Evolutionary conservation across 768 basidiomycete genomes (phyloP), one percentile per base, ranked within the genome.

Genomic region (Leccinum olivaceopallidum): DNA sequence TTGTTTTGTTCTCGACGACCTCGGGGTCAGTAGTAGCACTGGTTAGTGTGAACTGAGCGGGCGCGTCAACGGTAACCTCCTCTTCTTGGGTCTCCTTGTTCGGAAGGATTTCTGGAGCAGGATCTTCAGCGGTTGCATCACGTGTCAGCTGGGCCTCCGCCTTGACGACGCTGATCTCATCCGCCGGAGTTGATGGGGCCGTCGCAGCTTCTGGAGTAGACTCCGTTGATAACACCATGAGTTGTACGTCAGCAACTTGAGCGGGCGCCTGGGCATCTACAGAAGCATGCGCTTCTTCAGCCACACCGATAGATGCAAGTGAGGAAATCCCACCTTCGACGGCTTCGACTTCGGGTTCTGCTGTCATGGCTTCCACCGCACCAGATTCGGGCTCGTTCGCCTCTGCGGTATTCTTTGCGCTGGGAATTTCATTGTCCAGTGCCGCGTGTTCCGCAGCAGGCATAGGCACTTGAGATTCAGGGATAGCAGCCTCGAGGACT

Each of bases 341-440:
- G 20, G 16, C 18, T 51, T 42, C 51, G 20, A 30, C 30, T 14
- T 16, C 49, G 16, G 48, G n/a, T 28, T 47, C 63, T 39, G 20
- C 32, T 39, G 58, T 39, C 20, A 56, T 28, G 20, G 47, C 53
- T 59, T 50, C 53, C 2, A 52, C 52, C 32, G 28, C 53, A 12
- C 51, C 20, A 4, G 55, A 47, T 32, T 42, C 44, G 34, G 39
- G 5, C 28, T 42, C 47, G 34, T 32, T 4, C 44, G 30, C 50
- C 7, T 60, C 59, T 2, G 32, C 7, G 49, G 39, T 16, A 4
- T 28, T 44, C 49, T 30, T 48, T 13, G 37, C 22, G 18, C 52
- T 48, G 20, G 24, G 39, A 13, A 55, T 61, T 24, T 67, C 68
- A 28, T 69, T 34, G 30, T 58, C 39, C 20, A 32, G 47, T 10